These are phyloP conservation scores for Gentiana dahurica DNA, from an alignment of 257 asterid genomes.

Conservation along the genomic window DNA sequence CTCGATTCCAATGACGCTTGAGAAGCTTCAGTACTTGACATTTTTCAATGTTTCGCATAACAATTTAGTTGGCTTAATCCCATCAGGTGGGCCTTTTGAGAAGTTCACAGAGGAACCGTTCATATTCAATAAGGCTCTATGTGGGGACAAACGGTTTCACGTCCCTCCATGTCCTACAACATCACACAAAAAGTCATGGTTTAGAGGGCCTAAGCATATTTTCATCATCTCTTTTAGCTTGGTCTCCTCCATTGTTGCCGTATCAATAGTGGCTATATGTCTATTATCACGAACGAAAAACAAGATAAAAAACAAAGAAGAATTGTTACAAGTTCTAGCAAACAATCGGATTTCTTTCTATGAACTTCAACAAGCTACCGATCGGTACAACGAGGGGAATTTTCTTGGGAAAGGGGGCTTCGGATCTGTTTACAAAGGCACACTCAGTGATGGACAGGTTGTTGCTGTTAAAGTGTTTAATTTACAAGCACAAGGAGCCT, in stretches of 20 bases:
- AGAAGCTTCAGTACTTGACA: too few species aligned
- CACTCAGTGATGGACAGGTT: conserved; percentile 6
- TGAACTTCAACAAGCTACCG: conserved; percentile 16
- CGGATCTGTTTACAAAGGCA: conserved; percentile 21
- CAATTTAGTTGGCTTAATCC: conserved; percentile 16
- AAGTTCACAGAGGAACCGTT: conserved; percentile 16
- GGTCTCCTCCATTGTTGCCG: not conserved
- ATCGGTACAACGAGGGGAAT: conserved; percentile 13
- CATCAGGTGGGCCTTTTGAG: conserved; percentile 17
- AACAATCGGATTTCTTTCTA: conserved; percentile 9
- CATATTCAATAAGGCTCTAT: conserved; percentile 14
- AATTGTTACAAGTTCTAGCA: not conserved
- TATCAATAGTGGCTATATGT: not conserved
- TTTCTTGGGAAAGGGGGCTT: conserved; percentile 20
- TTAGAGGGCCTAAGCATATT: not conserved
- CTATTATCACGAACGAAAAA: conserved; percentile 1
- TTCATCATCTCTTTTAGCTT: not conserved
- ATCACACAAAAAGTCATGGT: not conserved
- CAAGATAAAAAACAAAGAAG: not conserved
- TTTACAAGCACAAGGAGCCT: too few species aligned
- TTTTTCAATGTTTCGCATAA: conserved; percentile 3
- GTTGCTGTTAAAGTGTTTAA: conserved; percentile 14
- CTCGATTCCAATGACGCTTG: too few species aligned
- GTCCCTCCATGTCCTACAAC: conserved; percentile 16
- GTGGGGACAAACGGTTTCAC: conserved; percentile 18